Evolutionary conservation across 352 stramenopile species (phyloP), one percentile per base, ranked within the genome.

Genomic region (Nothophytophthora sp.): DNA sequence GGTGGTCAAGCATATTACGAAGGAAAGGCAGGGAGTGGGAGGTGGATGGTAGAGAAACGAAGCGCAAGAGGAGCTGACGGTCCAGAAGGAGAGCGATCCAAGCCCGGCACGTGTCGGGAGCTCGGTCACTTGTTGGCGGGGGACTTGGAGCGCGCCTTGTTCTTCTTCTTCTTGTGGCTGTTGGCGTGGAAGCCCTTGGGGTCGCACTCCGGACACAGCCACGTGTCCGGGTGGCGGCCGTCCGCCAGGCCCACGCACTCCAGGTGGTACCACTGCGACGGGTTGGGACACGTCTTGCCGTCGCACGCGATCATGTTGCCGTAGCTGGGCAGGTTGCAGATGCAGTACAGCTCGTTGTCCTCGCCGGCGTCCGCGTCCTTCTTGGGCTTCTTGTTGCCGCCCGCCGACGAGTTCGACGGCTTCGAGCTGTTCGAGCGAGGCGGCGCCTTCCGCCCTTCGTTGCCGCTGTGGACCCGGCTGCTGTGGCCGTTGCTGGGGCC

Each of bases 241-340:
- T 92, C 80, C 18, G 77, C 83, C 34, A 95, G 79, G 16, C 82
- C 85, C 12, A 95, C 82, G 55, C 85, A 95, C 65, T 92, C 81
- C 40, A 92, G 61, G 53, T 95, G 85, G 66, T 95, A 95, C 85
- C 85, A 95, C 60, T 95, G 80, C 55, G 79, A 90, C 60, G 82
- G 82, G 59, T 92, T 93, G 13, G 79, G 82, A 37, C 85, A 95
- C 49, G 90, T 89, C 49, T 95, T 91, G 63, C 81, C 81, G 59
- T 95, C 85, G 55, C 85, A 95, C 18, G 85, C 85, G 49, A 95
- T 95, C 85, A 95, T 95, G 60, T 91, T 90, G 53, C 85, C 85
- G 63, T 92, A 95, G 63, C 82, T 92, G 10, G 81, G 82, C 28
- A 88, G 60, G 62, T 92, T 89, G 62, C 85, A 95, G 54, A 95